Percentiles rank a stretch among this genome's conserved stretches.
These are phyloP conservation scores for Sclerotinia sclerotiorum DNA, from an alignment of 2,329 filamentous ascomycete genomes.

Conservation along the genomic window DNA sequence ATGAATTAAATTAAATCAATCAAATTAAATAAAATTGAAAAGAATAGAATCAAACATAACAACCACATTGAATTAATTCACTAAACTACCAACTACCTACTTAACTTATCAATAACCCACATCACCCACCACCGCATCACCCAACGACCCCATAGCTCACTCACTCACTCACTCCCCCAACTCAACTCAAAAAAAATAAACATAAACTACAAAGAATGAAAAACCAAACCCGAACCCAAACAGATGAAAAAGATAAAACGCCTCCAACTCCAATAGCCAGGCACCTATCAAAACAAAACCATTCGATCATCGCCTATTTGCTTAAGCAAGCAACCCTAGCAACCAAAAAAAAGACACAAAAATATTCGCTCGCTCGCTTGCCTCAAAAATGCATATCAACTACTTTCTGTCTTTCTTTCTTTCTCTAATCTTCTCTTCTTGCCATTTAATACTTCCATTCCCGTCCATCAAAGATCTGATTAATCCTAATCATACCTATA, in stretches of 20 bases:
- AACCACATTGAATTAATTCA: background rate
- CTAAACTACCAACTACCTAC: background rate
- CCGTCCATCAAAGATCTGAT: background rate
- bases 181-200: too few species aligned
- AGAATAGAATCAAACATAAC: background rate
- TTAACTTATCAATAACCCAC: background rate
- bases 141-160: background rate
- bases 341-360: background rate
- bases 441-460: background rate
- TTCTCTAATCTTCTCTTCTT: background rate
- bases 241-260: background rate
- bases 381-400: conserved; percentile 19
- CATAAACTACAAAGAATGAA: conserved; percentile 8
- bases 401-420: background rate
- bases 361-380: conserved; percentile 11
- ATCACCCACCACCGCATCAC: background rate
- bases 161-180: too few species aligned
- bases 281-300: too few species aligned
- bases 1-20: too few species aligned
- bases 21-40: too few species aligned
- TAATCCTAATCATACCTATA: background rate
- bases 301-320: background rate
- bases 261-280: background rate
- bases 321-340: background rate
- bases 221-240: background rate